These are phyloP conservation scores for Isabelozyma gotoi DNA, from an alignment of 805 yeast species.

Conservation along the genomic window DNA sequence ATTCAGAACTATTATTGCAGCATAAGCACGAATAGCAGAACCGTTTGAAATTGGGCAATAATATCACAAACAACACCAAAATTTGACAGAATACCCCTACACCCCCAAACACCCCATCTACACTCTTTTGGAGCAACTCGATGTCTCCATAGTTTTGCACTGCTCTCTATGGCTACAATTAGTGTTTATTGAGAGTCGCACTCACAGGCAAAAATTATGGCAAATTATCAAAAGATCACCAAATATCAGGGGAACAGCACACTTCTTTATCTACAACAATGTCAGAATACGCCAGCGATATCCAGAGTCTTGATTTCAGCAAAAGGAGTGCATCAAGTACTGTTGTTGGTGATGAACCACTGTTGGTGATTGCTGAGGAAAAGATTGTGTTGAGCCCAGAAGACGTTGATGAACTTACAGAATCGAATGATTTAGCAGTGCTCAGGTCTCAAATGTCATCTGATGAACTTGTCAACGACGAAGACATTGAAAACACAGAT, in stretches of 20 bases:
- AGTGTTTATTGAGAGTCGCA: not conserved
- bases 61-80: too few species aligned
- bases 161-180: too few species aligned
- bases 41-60: too few species aligned
- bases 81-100: too few species aligned
- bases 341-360: not conserved
- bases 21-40: too few species aligned
- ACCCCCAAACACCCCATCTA: too few species aligned
- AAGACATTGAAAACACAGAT: constrained; percentile 28
- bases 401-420: constrained; percentile 7
- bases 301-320: not conserved
- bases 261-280: not conserved
- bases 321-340: not conserved
- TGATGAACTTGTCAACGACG: constrained; percentile 27
- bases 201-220: not conserved
- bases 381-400: not conserved
- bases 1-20: too few species aligned
- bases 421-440: constrained; percentile 20
- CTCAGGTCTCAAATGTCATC: constrained; percentile 26
- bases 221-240: too few species aligned
- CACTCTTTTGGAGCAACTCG: too few species aligned
- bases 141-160: too few species aligned
- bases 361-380: not conserved
- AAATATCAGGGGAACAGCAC: not conserved
- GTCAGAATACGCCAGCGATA: not conserved